Base-by-base conservation (phyloP, 306 rosid genomes). In the Elaeagnus macrophylla region DNA sequence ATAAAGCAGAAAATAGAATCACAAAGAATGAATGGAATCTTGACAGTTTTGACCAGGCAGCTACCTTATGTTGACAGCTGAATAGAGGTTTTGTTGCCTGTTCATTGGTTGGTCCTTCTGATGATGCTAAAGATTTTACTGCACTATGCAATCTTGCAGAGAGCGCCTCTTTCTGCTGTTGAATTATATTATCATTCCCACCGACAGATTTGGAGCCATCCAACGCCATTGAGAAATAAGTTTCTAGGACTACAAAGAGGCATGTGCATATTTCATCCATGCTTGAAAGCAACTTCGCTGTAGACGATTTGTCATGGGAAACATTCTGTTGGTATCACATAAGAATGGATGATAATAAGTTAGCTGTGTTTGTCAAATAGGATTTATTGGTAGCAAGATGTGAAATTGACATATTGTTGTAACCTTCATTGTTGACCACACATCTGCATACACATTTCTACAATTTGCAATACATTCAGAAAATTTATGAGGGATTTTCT, bases 41-140 rank as follows among this genome's bases (percentile, higher is more conserved):
- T 64, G 75, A 71, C 56, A 72, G 45, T 62, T 53, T 76, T 75
- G 83, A 65, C 75, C 75, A 71, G 79, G 73, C 81, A 69, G 77
- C 82, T 84, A 89, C 97, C 97, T 89, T 79, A 61, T 53, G 62
- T 66, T 72, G 78, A 64, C 74, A 54, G 77, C 65, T 53, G 83
- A 79, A 62, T 59, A 18, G 55, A 38, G 72, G 56, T 58, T 44
- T 68, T 36, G 42, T 59, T 53, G 37, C 77, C 56, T 75, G 77
- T n/a, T 68, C 68, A 35, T 68, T 39, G 40, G 42, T 54, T 48
- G 81, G 18, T 62, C 75, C 55, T 64, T 78, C 81, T 39, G 91
- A 76, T 62, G 56, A 71, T 69, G 69, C 70, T 68, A 83, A 49
- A 18, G 83, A 68, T 73, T 75, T 56, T 54, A 84, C 68, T 60